Evolutionary conservation across 2,329 filamentous ascomycete genomes (phyloP).

Genomic region (Hymenoscyphus repandus): DNA sequence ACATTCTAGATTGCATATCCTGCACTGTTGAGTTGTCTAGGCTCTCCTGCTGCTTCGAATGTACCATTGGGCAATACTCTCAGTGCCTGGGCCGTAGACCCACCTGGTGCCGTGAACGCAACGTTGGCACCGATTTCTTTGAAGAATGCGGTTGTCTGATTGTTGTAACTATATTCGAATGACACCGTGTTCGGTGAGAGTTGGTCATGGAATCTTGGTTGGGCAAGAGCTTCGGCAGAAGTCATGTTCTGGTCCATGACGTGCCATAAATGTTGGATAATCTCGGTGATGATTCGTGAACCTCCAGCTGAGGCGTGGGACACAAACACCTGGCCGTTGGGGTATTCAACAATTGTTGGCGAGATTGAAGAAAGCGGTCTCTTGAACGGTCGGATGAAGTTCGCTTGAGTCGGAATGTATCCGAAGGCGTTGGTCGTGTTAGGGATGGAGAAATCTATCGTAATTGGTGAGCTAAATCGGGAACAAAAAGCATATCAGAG

Average conservation of each 20-base stretch:
- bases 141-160: slow-evolving; percentile 56
- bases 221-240: slow-evolving; percentile 46
- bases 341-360: slow-evolving; percentile 57
- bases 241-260: slow-evolving; percentile 53
- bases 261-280: slow-evolving; percentile 60
- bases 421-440: slow-evolving; percentile 60
- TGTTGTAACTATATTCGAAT: slow-evolving; percentile 59
- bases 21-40: slow-evolving; percentile 65
- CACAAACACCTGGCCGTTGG: slow-evolving; percentile 53
- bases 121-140: slow-evolving; percentile 53
- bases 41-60: slow-evolving; percentile 75
- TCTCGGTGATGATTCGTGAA: slow-evolving; percentile 60
- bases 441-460: slow-evolving; percentile 58
- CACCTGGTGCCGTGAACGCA: slow-evolving; percentile 50
- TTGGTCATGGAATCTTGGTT: slow-evolving; percentile 61
- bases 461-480: background rate
- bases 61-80: slow-evolving; percentile 54
- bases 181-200: slow-evolving; percentile 49
- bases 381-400: slow-evolving; percentile 61
- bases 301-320: slow-evolving; percentile 60
- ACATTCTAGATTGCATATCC: slow-evolving; percentile 49
- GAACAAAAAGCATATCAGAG: too few species aligned
- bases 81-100: slow-evolving; percentile 60
- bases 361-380: slow-evolving; percentile 60
- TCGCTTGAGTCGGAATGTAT: slow-evolving; percentile 56